Evolutionary conservation across 176 grass and related monocot species (phyloP).

Genomic region (Puccinellia tenuiflora): DNA sequence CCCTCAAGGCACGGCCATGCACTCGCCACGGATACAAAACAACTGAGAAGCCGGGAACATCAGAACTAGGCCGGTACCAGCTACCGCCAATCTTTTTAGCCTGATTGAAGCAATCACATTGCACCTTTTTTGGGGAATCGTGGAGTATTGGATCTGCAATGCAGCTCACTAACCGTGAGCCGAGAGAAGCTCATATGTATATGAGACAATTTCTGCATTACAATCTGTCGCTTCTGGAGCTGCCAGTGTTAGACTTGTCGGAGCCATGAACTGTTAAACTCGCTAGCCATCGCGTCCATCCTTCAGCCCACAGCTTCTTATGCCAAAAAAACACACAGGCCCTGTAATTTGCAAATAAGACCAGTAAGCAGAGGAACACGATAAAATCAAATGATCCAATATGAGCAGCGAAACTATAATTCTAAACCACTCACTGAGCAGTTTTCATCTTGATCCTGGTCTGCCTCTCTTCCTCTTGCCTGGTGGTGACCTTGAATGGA

Average conservation of each 20-base stretch:
- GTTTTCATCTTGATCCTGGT: neutral
- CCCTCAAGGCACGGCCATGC: neutral
- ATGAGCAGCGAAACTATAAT: neutral
- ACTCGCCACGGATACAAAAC: neutral
- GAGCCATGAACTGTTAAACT: neutral
- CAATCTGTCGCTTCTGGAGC: neutral
- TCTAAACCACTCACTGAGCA: neutral
- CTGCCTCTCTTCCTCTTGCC: slow-evolving; percentile 22
- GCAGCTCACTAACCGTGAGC: neutral
- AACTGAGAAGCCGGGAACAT: neutral
- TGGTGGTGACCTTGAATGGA: neutral
- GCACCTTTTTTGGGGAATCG: neutral
- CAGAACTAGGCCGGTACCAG: too few relatives aligned
- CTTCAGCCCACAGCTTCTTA: neutral
- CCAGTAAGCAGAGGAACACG: neutral
- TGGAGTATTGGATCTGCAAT: neutral
- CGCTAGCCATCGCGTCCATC: neutral
- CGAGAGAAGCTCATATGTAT: neutral
- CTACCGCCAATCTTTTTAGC: neutral
- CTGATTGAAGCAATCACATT: neutral
- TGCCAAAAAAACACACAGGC: neutral
- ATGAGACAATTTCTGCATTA: neutral
- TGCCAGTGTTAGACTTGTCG: neutral
- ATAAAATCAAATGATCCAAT: neutral
- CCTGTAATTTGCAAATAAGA: neutral